These are phyloP conservation scores for Extremus antarcticus DNA, from an alignment of 495 filamentous ascomycete species.

Conservation along the genomic window DNA sequence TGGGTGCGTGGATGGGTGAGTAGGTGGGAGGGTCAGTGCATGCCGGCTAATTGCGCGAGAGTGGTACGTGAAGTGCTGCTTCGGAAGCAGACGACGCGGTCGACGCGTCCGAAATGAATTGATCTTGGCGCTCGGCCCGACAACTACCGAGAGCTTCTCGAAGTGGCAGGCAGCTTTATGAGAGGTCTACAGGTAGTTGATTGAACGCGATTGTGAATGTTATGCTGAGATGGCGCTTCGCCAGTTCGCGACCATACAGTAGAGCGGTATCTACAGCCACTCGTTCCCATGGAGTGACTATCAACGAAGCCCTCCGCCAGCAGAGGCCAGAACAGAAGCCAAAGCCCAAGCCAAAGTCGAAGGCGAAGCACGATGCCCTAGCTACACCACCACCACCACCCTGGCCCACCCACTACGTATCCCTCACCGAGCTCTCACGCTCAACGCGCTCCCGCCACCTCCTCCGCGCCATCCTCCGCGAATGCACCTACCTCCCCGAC, in stretches of 20 bases:
- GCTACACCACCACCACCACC: conserved; percentile 1
- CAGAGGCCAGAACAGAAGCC: neutral
- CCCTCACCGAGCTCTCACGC: neutral
- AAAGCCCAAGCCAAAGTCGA: neutral
- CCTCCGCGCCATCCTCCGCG: conserved; percentile 68
- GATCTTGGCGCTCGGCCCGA: no score
- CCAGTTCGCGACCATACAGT: neutral
- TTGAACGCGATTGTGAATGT: no score
- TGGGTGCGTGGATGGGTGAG: no score
- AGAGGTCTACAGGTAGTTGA: no score
- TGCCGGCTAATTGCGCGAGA: no score
- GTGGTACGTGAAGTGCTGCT: no score
- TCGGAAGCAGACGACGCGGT: no score
- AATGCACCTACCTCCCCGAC: conserved; percentile 77
- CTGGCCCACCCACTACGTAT: no score
- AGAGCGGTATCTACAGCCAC: neutral
- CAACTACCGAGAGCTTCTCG: no score
- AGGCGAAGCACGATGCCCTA: neutral
- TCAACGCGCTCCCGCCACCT: conserved; percentile 36
- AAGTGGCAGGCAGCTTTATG: no score
- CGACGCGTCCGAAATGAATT: no score
- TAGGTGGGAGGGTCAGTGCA: no score
- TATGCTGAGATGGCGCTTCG: neutral
- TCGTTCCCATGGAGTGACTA: neutral
- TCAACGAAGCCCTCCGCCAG: neutral